Conservation (phyloP, 2,329 filamentous ascomycete species). For the Hypoxylon sp. region DNA sequence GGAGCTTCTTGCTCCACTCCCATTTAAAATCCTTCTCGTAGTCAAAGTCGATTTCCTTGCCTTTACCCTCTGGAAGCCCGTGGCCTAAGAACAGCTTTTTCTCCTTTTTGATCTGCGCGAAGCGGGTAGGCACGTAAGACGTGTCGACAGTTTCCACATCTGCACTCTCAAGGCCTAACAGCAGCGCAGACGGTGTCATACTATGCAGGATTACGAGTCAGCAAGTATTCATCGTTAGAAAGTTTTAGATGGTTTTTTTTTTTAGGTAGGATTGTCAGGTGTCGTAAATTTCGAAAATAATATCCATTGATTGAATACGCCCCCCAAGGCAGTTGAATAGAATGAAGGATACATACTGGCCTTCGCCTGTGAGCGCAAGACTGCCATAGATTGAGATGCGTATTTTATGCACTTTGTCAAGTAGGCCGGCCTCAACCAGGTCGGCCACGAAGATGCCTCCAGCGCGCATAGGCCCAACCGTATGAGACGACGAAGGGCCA, state of each 20-base stretch:
- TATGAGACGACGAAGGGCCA: conserved; percentile 66
- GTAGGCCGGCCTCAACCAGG: conserved; percentile 61
- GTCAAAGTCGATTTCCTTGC: conserved; percentile 64
- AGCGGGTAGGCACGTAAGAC: conserved; percentile 62
- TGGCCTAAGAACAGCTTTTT: conserved; percentile 63
- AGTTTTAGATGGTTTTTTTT: neutral
- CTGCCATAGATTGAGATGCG: conserved; percentile 66
- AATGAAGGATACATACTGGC: conserved; percentile 50
- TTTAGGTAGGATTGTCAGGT: neutral
- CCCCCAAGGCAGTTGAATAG: neutral
- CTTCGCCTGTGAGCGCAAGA: conserved; percentile 65
- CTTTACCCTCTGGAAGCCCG: conserved; percentile 58
- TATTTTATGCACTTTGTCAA: conserved; percentile 63
- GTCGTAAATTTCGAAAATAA: neutral
- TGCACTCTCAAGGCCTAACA: conserved; percentile 65
- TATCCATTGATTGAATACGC: neutral
- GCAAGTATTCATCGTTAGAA: neutral
- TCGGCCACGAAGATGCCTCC: conserved; percentile 67
- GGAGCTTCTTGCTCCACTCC: conserved; percentile 67
- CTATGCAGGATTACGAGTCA: conserved; percentile 29
- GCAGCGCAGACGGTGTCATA: conserved; percentile 66
- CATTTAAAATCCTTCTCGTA: conserved; percentile 65
- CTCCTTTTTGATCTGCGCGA: conserved; percentile 61
- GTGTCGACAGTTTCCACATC: conserved; percentile 66
- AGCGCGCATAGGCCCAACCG: conserved; percentile 67